phyloP scores from a whole-genome alignment of 805 yeast species.

The Lipomyces oligophaga region DNA sequence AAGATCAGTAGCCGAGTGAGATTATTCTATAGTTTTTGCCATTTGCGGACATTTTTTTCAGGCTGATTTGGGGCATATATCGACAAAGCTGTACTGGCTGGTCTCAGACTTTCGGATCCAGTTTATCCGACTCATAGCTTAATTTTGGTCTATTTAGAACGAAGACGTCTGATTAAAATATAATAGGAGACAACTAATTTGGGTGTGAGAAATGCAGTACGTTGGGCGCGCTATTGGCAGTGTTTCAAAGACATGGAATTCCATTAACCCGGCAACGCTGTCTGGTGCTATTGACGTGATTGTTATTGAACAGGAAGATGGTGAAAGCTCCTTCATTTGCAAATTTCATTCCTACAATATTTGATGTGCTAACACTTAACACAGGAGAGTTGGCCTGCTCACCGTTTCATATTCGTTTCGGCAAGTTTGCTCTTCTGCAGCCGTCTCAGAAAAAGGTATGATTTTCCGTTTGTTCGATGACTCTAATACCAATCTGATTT shows the following conservation, averaged over 20 bases:
- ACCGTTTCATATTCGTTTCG: slow-evolving; percentile 95
- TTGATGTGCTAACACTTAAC: not conserved
- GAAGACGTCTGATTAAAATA: too few species aligned
- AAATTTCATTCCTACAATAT: not conserved
- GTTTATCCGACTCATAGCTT: too few species aligned
- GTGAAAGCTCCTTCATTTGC: slow-evolving; percentile 39
- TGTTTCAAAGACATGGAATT: slow-evolving; percentile 95
- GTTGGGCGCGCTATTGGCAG: slow-evolving; percentile 93
- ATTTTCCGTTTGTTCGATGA: not conserved
- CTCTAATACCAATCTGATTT: not conserved
- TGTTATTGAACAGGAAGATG: slow-evolving; percentile 85
- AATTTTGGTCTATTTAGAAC: too few species aligned
- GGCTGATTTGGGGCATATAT: too few species aligned
- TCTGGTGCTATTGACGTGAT: slow-evolving; percentile 97
- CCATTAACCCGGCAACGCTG: slow-evolving; percentile 91
- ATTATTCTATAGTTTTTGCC: too few species aligned
- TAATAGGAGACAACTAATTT: too few species aligned
- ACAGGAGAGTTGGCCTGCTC: slow-evolving; percentile 71
- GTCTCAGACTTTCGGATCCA: too few species aligned
- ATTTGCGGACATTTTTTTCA: too few species aligned
- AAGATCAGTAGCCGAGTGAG: too few species aligned
- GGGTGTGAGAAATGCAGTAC: slow-evolving; percentile 91
- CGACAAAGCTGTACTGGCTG: too few species aligned
- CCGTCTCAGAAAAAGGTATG: slow-evolving; percentile 82
- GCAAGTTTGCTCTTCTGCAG: slow-evolving; percentile 84